Evolutionary conservation across 306 rosid genomes (phyloP).

Genomic region (Quercus alba): DNA sequence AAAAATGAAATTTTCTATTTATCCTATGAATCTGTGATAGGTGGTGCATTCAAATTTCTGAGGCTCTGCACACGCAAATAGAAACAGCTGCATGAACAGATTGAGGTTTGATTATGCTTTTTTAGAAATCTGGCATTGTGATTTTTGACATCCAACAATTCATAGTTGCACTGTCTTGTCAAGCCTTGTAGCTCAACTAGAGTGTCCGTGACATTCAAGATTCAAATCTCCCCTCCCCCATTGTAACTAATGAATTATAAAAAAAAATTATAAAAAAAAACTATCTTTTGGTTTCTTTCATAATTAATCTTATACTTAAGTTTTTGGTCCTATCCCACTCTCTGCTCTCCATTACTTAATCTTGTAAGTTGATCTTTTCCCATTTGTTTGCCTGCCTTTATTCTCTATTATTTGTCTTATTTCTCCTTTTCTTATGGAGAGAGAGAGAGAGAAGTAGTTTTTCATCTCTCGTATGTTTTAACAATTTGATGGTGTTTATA

Average conservation of each 20-base stretch:
- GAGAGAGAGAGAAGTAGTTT: too few species aligned
- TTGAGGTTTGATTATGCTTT: constrained; percentile 26
- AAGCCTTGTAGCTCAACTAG: too few species aligned
- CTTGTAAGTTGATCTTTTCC: neutral
- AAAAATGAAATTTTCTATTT: neutral
- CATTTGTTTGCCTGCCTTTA: neutral
- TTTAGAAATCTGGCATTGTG: neutral
- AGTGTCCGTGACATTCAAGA: too few species aligned
- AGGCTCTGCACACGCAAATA: constrained; percentile 45
- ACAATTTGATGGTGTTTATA: too few species aligned
- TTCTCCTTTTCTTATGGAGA: too few species aligned
- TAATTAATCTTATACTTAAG: neutral
- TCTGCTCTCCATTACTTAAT: neutral
- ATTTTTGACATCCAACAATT: neutral
- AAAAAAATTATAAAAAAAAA: too few species aligned
- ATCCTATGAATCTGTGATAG: neutral
- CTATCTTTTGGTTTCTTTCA: too few species aligned
- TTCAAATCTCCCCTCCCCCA: too few species aligned
- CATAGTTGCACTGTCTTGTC: too few species aligned
- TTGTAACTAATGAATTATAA: too few species aligned
- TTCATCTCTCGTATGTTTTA: too few species aligned
- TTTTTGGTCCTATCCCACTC: neutral
- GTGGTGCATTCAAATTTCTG: constrained; percentile 29
- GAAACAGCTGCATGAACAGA: constrained; percentile 45
- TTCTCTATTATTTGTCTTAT: too few species aligned